These are phyloP conservation scores for Monosporascus sp. DNA, from an alignment of 2,329 filamentous ascomycete species.

Conservation along the genomic window DNA sequence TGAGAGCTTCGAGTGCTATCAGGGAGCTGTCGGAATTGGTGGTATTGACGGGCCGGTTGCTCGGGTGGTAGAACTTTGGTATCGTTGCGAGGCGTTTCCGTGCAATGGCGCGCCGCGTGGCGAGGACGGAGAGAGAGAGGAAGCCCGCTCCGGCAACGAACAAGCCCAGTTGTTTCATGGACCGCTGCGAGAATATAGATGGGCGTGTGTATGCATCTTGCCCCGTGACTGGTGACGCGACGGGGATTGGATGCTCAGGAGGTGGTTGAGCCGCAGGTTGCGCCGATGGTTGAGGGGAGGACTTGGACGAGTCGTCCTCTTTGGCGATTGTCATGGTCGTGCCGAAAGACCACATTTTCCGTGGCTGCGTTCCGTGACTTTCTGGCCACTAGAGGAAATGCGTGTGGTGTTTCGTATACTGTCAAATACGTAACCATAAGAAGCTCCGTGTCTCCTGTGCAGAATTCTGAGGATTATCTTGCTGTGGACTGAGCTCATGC, in stretches of 20 bases:
- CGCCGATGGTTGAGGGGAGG: conserved; percentile 2
- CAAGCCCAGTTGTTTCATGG: conserved; percentile 59
- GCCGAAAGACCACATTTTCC: conserved; percentile 29
- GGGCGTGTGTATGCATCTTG: conserved; percentile 11
- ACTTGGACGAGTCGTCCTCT: conserved; percentile 9
- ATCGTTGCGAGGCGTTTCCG: conserved; percentile 56
- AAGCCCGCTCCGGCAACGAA: conserved; percentile 73
- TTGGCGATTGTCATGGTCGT: conserved; percentile 29
- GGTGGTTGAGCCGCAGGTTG: background rate
- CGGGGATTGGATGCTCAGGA: conserved; percentile 9
- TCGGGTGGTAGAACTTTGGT: conserved; percentile 68
- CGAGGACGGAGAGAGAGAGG: conserved; percentile 62
- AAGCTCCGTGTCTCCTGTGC: too few species aligned
- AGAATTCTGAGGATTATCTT: too few species aligned
- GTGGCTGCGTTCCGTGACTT: background rate
- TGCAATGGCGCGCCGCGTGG: conserved; percentile 66
- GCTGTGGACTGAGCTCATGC: too few species aligned
- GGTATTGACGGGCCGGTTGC: conserved; percentile 40
- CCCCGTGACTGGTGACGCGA: conserved; percentile 4
- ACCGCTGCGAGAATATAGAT: conserved; percentile 40
- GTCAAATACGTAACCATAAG: too few species aligned
- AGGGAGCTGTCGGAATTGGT: conserved; percentile 55
- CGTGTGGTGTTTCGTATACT: background rate
- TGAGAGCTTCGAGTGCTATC: conserved; percentile 78
- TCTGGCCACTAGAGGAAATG: background rate